Evolutionary conservation across 2,329 filamentous ascomycete species (phyloP), one percentile per base, ranked within the genome.

Genomic region (Botrytis squamosa): DNA sequence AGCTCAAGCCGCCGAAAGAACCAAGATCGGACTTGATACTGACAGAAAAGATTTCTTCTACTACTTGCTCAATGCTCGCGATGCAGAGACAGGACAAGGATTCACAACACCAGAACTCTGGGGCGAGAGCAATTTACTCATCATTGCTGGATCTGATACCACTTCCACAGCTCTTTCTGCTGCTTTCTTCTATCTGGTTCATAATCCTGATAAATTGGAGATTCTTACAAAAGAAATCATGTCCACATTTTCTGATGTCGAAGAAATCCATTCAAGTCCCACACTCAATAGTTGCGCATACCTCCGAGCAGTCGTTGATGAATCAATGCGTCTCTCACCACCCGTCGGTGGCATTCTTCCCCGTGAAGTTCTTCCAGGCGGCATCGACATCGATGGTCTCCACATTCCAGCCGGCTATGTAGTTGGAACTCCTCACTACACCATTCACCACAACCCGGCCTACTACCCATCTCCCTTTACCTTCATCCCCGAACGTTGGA

Each of bases 41-140:
- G 66, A 90, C 89, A 40, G 75, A 36, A 89, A 90, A 73, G 92
- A 93, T 80, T 93, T 93, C 84, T 93, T 93, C 83, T 90, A 92
- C 82, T 90, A 93, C 81, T 86, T 94, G 18, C 86, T 93, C 74
- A 90, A 90, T 79, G 91, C 91, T 12, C 88, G 88, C 57, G 91
- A 93, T 77, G 90, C 91, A 20, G 90, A 93, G 79, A 92, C 91
- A 0, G 91, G 91, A 70, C 80, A 77, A 42, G 77, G 77, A 4
- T 82, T 83, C 42, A 75, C 75, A 0, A 84, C 82, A 72, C 81
- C 85, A 2, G 80, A 79, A 38, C 73, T 79, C 3, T 78, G 76
- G 78, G 77, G 73, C 0, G 79, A 79, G 59, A 73, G 70, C 18
- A 77, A 77, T 60, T 70, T 75, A 38, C 74, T 79, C 33, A 78